Evolutionary conservation across 2,329 filamentous ascomycete genomes (phyloP), one percentile per base, ranked within the genome.

Genomic region (Apiospora saccharicola): DNA sequence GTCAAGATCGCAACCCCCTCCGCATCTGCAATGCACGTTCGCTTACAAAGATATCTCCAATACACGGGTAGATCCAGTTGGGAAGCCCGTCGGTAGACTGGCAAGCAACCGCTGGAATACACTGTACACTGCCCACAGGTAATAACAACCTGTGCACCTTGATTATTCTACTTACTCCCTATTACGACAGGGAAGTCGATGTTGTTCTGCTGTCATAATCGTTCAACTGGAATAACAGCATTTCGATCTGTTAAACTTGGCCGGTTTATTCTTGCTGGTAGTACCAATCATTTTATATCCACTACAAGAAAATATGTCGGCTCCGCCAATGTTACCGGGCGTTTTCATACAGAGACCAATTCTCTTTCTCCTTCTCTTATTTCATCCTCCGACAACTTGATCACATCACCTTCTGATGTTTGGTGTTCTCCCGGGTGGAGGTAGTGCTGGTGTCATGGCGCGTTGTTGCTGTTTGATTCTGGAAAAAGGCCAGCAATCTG

Each of bases 321-420:
- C 8, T 34, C 57, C 57, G 22, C 57, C 57, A 64, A 37, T 64
- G 34, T n/a, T 7, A 10, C 22, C 37, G 30, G 22, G 34, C 22
- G 19, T n/a, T 64, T 64, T 64, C 57, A 41, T 41, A 64, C 57
- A 64, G 22, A 41, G 34, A 64, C 57, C 57, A 64, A 41, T 14
- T 22, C 34, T 64, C 34, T 13, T 13, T 61, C 30, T 13, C 53
- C n/a, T 49, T 61, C 16, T 61, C 6, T 53, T 1, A 3, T 30
- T 7, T 5, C 41, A 22, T n/a, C 22, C 57, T 64, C 30, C 57
- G 13, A 64, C 34, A 64, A 14, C 19, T 13, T n/a, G 13, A 22
- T n/a, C 22, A 64, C 19, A 53, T 70, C 30, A n/a, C 24, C 22
- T 70, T 47, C 49, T 37, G 44, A 49, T 70, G 24, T 26, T 43